Evolutionary conservation across 164 flowering plant species (phyloP), one percentile per base, ranked within the genome.

Genomic region (Buxus sempervirens): DNA sequence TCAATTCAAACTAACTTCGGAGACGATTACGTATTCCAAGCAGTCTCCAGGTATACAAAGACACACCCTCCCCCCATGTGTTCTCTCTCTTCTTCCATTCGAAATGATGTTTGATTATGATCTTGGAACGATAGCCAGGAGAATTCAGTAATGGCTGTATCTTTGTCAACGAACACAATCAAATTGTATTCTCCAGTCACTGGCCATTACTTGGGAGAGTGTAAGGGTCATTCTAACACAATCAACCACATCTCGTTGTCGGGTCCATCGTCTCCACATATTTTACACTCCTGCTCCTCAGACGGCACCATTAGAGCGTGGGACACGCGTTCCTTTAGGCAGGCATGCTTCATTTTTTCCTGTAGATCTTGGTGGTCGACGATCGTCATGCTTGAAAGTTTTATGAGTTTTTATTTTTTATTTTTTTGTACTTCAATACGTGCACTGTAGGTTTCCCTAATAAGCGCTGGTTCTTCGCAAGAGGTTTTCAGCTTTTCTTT

Each of bases 1-100:
- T 81, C 93, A 7, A 90, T 95, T 57, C 99, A 92, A 65, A 95
- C 99, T 27, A 92, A 84, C 72, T 95, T 92, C 70, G 96, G 90
- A 49, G 90, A 89, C 45, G 96, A 95, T 65, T 95, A 90, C 73
- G 94, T 92, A 67, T 92, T 95, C 75, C 91, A 95, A 79, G 86
- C 90, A 53, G 90, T 79, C 61, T 80, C 91, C 70, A 85, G 82
- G 97, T 91, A 81, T 28, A 15, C n/a, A 22, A n/a, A n/a, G n/a
- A n/a, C n/a, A n/a, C n/a, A n/a, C n/a, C n/a, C n/a, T n/a, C n/a
- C n/a, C n/a, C 4, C 4, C 38, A 20, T 54, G 19, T 20, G 21
- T 2, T 27, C 36, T 69, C 63, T 60, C 58, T 51, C 64, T 55
- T 13, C 22, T 58, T 64, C 62, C n/a, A 48, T 32, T 20, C 19